phyloP scores from a whole-genome alignment of 163 green algal species.

The Scenedesmus sp. region DNA sequence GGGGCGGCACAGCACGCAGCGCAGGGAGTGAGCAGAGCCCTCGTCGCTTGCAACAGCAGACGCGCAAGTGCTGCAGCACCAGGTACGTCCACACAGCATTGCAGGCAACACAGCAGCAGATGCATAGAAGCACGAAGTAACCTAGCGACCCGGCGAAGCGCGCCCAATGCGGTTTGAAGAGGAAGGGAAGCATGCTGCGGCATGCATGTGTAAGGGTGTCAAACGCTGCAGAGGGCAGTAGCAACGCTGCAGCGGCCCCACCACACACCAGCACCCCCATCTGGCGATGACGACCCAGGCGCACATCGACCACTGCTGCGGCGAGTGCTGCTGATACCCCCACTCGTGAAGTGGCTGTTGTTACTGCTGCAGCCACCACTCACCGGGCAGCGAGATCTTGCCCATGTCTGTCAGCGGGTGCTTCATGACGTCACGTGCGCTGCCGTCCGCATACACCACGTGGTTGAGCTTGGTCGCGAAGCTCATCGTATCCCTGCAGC shows the following conservation, averaged over 20 bases:
- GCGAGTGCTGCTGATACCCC: too few species aligned
- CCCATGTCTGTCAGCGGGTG: slow-evolving; percentile 77
- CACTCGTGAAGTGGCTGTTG: too few species aligned
- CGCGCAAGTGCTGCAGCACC: neutral
- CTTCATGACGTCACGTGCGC: slow-evolving; percentile 89
- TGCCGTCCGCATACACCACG: slow-evolving; percentile 84
- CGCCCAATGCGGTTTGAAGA: too few species aligned
- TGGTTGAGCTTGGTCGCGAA: slow-evolving; percentile 95
- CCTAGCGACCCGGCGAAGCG: too few species aligned
- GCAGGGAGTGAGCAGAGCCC: neutral
- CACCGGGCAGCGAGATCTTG: slow-evolving; percentile 86
- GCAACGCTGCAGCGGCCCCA: too few species aligned
- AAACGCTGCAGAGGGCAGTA: too few species aligned
- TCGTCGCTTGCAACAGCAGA: neutral
- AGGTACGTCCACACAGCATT: neutral
- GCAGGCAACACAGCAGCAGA: neutral
- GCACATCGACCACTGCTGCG: too few species aligned
- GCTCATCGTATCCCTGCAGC: slow-evolving; percentile 91
- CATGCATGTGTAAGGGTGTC: too few species aligned
- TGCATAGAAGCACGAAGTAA: neutral
- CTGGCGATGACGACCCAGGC: too few species aligned
- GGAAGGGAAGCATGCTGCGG: too few species aligned
- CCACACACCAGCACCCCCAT: too few species aligned
- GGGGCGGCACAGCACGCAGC: neutral
- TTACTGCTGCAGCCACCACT: neutral